Base-by-base conservation (phyloP, 2,329 filamentous ascomycete genomes). In the Nannizzia gypsea region DNA sequence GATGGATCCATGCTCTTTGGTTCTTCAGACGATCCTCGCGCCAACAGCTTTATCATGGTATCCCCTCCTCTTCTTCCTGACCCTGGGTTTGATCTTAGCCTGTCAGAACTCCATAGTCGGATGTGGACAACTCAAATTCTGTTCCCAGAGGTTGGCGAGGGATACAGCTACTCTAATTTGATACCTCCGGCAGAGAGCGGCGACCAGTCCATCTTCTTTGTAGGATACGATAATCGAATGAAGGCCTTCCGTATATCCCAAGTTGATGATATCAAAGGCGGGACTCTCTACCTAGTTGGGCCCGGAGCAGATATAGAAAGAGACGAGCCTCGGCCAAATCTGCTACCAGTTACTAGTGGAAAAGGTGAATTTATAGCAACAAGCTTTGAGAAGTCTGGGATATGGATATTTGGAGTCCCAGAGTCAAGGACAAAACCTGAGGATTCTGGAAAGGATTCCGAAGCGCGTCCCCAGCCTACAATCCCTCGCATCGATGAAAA, bases 51-150 rank as follows among this genome's bases (percentile, higher is more conserved):
- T 0, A 87, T 92, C 44, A 84, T 90, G 56, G 78, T 93, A 36
- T 89, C 87, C 0, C 88, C 88, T 0, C 88, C 89, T 1, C 90
- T 90, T 67, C 90, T 89, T 70, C 85, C 88, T 46, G 80, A 78
- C 57, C 71, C 73, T 31, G 73, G 74, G 59, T 68, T 77, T 11
- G 84, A 86, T 61, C 66, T 77, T 42, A 74, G 74, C 6, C 69
- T 71, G 20, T 71, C 73, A 60, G 83, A 88, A 61, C 81, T 84
- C 63, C 80, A 90, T 63, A 87, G 85, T 69, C 82, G 85, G 24
- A 80, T 92, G 68, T 93, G 89, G 89, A 92, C 89, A 5, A 90
- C 88, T 0, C 90, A 90, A 36, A 91, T 93, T 52, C 75, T 93
- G 2, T 92, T 92, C 60, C 88, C 89, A 2, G 89, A 90, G 65